Base-by-base conservation (phyloP, 169 alveolate genomes). In the Neospora caninum region DNA sequence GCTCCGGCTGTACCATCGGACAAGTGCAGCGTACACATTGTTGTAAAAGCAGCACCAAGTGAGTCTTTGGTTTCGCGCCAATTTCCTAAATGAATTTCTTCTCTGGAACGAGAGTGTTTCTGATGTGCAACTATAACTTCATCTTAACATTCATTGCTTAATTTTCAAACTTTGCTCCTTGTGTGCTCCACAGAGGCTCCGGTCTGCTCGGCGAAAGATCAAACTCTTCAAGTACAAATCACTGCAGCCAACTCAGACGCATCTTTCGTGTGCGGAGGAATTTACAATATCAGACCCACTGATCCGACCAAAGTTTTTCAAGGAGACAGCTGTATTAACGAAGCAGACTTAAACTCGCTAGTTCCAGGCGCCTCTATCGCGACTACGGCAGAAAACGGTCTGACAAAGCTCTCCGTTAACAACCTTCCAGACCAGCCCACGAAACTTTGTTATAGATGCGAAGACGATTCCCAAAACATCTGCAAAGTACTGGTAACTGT, bases 381-480 rank as follows among this genome's bases (percentile, higher is more conserved):
- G 22, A 25, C 42, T 43, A 25, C 31, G 39, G 45, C 4, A 20
- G 45, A 78, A n/a, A 78, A 10, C 27, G 86, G 45, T 2, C 39
- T 78, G 31, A n/a, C 1, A 43, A 78, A n/a, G 39, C 45, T 78
- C 2, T n/a, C 86, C n/a, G 86, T 78, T 0, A n/a, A 43, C 20
- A n/a, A n/a, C 45, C 86, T 78, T 38, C 86, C 86, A 22, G 4
- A 20, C 9, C 45, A n/a, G 18, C 86, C 9, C 7, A 43, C 9
- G 42, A n/a, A 78, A n/a, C 29, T 78, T 10, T 78, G 86, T 43
- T 78, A 78, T 43, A 78, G n/a, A n/a, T 78, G 86, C 73, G 73
- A 64, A 22, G 73, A 16, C 73, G 4, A 7, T 64, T 22, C 25
- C 31, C 25, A 64, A 16, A 27, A 64, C 7, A 29, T 22, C n/a